A percentile compares a stretch with the other conserved stretches of the same genome.
Evolutionary conservation across 2,329 filamentous ascomycete genomes (phyloP).

Genomic region (Cladosporium sphaerospermum): DNA sequence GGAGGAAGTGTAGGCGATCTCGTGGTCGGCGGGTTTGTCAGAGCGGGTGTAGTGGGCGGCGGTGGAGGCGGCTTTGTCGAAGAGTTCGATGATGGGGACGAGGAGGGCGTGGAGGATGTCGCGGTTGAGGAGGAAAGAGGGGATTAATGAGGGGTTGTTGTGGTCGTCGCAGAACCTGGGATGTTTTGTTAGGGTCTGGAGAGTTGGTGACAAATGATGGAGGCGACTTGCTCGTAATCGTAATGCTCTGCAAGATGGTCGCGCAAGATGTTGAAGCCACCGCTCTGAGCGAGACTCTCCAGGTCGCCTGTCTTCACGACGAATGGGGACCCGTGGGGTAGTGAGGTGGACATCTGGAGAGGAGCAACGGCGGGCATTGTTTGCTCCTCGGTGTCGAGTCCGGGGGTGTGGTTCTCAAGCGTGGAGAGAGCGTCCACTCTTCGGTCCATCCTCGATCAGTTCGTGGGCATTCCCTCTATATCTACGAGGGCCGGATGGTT

Average conservation of each 20-base stretch:
- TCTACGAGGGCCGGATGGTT: neutral
- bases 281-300: slow-evolving; percentile 32
- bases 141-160: slow-evolving; percentile 9
- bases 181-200: slow-evolving; percentile 41
- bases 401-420: neutral
- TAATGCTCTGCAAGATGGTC: slow-evolving; percentile 36
- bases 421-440: slow-evolving; percentile 7
- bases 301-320: slow-evolving; percentile 37
- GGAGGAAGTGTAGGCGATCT: slow-evolving; percentile 51
- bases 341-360: slow-evolving; percentile 6
- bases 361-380: slow-evolving; percentile 14
- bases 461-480: slow-evolving; percentile 5
- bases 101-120: slow-evolving; percentile 54
- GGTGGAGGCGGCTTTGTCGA: slow-evolving; percentile 48
- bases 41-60: slow-evolving; percentile 46
- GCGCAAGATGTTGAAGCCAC: slow-evolving; percentile 40
- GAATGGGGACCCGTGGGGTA: slow-evolving; percentile 35
- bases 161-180: slow-evolving; percentile 41
- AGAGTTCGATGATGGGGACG: slow-evolving; percentile 52
- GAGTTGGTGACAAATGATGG: neutral
- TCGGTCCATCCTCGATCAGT: slow-evolving; percentile 11
- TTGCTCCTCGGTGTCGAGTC: slow-evolving; percentile 6
- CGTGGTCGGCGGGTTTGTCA: slow-evolving; percentile 45
- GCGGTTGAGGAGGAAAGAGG: slow-evolving; percentile 42
- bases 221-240: slow-evolving; percentile 30